These are phyloP conservation scores for Cryomyces minteri DNA, from an alignment of 495 filamentous ascomycete genomes.

Conservation along the genomic window DNA sequence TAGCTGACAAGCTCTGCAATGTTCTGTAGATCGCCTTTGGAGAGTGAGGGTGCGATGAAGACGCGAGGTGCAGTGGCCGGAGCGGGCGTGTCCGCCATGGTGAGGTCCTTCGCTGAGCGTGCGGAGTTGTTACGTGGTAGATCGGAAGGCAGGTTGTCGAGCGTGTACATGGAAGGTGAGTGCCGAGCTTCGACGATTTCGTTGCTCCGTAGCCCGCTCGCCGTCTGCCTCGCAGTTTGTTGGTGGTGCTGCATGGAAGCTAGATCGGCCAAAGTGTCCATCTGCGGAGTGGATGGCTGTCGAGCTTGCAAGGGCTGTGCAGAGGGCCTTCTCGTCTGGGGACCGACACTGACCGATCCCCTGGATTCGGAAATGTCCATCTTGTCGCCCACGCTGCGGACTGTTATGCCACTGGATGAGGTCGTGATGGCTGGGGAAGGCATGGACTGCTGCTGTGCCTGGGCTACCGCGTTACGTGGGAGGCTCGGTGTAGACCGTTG, in stretches of 20 bases:
- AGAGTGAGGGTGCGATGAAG: constrained; percentile 32
- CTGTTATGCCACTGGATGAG: not conserved
- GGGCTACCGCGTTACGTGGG: not conserved
- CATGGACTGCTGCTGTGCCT: constrained; percentile 1
- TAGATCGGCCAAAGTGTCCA: constrained; percentile 46
- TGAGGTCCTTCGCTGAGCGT: constrained; percentile 36
- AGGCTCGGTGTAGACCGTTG: not conserved
- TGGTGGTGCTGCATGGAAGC: constrained; percentile 51
- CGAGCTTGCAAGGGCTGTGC: not conserved
- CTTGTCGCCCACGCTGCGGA: too few species aligned
- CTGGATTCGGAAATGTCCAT: too few species aligned
- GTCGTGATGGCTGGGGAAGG: not conserved
- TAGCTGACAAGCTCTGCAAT: constrained; percentile 34
- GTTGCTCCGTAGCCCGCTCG: constrained; percentile 26
- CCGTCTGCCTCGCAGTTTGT: constrained; percentile 27
- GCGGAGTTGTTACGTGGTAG: constrained; percentile 31
- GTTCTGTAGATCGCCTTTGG: constrained; percentile 31
- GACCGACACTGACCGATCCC: too few species aligned
- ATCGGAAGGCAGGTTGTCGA: not conserved
- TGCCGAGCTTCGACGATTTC: constrained; percentile 31
- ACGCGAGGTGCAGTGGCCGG: constrained; percentile 26
- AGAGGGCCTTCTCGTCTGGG: too few species aligned
- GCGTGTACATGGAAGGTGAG: constrained; percentile 21
- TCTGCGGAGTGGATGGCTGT: constrained; percentile 23
- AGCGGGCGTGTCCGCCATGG: constrained; percentile 34